A percentile compares a stretch with the other conserved stretches of the same genome.
phyloP scores from a whole-genome alignment of 163 green algal species.

The Scenedesmus sp. region DNA sequence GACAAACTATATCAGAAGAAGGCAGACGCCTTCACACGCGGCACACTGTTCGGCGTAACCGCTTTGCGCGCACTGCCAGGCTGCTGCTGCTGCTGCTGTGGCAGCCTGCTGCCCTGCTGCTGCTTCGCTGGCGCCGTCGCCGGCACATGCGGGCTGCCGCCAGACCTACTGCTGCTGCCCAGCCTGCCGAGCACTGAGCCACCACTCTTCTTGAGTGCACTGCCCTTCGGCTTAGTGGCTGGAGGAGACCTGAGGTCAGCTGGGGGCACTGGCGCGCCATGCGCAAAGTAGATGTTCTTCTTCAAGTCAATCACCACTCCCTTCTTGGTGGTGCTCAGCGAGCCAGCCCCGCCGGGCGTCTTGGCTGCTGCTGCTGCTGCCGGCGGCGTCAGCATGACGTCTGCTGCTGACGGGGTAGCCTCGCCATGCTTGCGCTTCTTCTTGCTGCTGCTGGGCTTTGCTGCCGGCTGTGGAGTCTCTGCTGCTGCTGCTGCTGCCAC shows the following conservation, averaged over 20 bases:
- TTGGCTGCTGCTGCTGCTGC: conserved; percentile 40
- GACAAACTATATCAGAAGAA: conserved; percentile 34
- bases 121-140: conserved; percentile 28
- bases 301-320: conserved; percentile 58
- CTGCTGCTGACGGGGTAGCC: background rate
- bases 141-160: background rate
- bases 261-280: conserved; percentile 61
- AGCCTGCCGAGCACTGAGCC: background rate
- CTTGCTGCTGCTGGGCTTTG: conserved; percentile 14
- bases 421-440: conserved; percentile 24
- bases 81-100: background rate
- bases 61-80: conserved; percentile 16
- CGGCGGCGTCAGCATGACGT: background rate
- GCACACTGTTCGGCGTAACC: conserved; percentile 44
- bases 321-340: conserved; percentile 31
- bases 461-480: conserved; percentile 1
- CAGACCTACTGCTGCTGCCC: background rate
- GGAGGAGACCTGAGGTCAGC: conserved; percentile 67
- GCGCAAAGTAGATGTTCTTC: conserved; percentile 67
- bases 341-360: background rate
- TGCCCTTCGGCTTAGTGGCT: conserved; percentile 56
- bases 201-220: conserved; percentile 40
- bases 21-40: conserved; percentile 23
- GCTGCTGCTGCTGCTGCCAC: conserved; percentile 37
- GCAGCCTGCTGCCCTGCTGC: conserved; percentile 15